These are phyloP conservation scores for Botrytis hyacinthi DNA, from an alignment of 2,329 filamentous ascomycete species.

Conservation along the genomic window DNA sequence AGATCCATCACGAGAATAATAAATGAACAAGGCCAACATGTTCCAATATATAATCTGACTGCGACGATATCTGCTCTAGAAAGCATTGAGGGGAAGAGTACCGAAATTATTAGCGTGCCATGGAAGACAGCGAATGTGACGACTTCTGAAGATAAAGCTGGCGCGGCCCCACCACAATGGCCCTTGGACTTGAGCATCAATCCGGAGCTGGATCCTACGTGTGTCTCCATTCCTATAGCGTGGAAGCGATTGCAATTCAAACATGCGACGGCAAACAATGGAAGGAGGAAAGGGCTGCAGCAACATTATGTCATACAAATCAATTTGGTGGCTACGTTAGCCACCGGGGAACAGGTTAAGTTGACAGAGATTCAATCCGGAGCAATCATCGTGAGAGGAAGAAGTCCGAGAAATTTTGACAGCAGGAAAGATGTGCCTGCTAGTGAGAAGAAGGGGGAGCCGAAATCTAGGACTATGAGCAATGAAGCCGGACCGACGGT, in stretches of 20 bases:
- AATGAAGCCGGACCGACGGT: conserved; percentile 26
- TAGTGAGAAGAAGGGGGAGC: conserved; percentile 36
- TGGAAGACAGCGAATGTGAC: conserved; percentile 66
- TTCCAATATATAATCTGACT: conserved; percentile 74
- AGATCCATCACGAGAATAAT: conserved; percentile 66
- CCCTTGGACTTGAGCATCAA: conserved; percentile 55
- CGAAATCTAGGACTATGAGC: conserved; percentile 33
- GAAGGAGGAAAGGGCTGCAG: conserved; percentile 86
- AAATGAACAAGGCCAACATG: conserved; percentile 75
- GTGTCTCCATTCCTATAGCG: conserved; percentile 76
- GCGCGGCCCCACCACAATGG: conserved; percentile 54
- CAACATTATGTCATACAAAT: conserved; percentile 92
- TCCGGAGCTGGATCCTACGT: conserved; percentile 73
- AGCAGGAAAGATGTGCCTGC: conserved; percentile 82
- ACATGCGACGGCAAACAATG: conserved; percentile 95
- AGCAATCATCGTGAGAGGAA: conserved; percentile 90
- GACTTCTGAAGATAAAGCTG: conserved; percentile 40
- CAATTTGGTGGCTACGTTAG: conserved; percentile 75
- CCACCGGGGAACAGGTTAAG: conserved; percentile 60
- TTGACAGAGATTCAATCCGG: conserved; percentile 87
- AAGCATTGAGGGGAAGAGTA: conserved; percentile 85
- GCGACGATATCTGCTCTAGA: conserved; percentile 83
- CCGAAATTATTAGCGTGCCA: conserved; percentile 94
- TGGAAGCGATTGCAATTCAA: conserved; percentile 97
- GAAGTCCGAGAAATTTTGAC: conserved; percentile 92